Base-by-base conservation (phyloP, 345 rosid species). In the Arabis hirsuta region DNA sequence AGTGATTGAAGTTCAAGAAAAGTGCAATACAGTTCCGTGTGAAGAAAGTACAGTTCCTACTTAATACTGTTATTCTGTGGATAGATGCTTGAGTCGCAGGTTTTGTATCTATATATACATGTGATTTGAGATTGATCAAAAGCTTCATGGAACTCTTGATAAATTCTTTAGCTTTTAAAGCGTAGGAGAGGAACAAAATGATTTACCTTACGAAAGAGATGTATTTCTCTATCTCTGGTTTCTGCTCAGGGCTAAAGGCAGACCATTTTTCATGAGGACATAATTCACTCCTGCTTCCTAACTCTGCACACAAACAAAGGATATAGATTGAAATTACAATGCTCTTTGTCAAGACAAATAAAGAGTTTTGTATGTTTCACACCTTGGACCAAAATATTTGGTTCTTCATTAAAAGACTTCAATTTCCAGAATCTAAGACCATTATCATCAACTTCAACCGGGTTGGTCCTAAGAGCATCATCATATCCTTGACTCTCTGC, bases 361-460 rank as follows among this genome's bases (percentile, higher is more conserved):
- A 48, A 51, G 22, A 62, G 34, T 62, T 62, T 53, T 39, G 62
- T 19, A 57, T 14, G 19, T 26, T 29, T 31, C 79, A 43, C 32
- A 90, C 98, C 95, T 91, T 91, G 98, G 68, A 85, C 89, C 79
- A 91, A 74, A 29, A 86, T 68, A 67, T 73, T 80, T 24, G 77
- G 62, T 36, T 78, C 82, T 58, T 77, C 79, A 12, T 50, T 51
- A 76, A 70, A 76, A 47, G 79, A 72, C 46, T 80, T 85, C 46
- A 94, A 59, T 64, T 66, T 91, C 98, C 98, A 94, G 62, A 94
- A 81, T 45, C 67, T 67, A 45, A 22, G 80, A 12, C 91, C 95
- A 20, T 82, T 78, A 4, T 14, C 74, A 70, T 85, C 97, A 75
- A 78, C 6, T n/a, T 80, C 29, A 11, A 88, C 61, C 31, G 86